phyloP scores from a whole-genome alignment of 305 asterid species.

The Fraxinus sp. region DNA sequence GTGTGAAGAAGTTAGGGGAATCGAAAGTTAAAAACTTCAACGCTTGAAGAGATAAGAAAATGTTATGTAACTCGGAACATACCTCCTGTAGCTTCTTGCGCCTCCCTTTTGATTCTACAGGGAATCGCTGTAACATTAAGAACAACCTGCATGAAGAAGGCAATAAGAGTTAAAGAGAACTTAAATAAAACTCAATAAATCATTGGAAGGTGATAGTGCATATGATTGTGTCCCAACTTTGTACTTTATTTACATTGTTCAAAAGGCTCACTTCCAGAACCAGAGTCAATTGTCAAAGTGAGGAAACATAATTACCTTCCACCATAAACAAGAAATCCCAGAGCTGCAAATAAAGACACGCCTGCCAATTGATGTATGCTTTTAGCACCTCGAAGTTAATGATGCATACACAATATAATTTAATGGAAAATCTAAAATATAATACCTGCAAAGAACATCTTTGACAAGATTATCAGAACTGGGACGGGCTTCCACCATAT shows the following conservation, averaged over 20 bases:
- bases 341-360: slow-evolving; percentile 83
- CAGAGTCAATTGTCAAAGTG: slow-evolving; percentile 7
- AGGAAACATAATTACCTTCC: slow-evolving; percentile 63
- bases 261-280: slow-evolving; percentile 4
- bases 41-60: slow-evolving; percentile 6
- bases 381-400: slow-evolving; percentile 28
- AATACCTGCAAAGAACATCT: slow-evolving; percentile 94
- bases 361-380: slow-evolving; percentile 47
- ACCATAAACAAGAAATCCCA: slow-evolving; percentile 93
- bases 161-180: slow-evolving; percentile 15
- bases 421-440: slow-evolving; percentile 12
- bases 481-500: slow-evolving; percentile 88
- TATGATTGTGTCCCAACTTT: background rate
- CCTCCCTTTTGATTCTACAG: slow-evolving; percentile 95
- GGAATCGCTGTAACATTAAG: slow-evolving; percentile 86
- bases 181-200: background rate
- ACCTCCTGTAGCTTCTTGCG: slow-evolving; percentile 98
- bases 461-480: slow-evolving; percentile 59
- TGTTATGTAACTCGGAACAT: slow-evolving; percentile 14
- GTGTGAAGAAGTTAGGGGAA: slow-evolving; percentile 19
- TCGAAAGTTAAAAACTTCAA: slow-evolving; percentile 11
- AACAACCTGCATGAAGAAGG: slow-evolving; percentile 59
- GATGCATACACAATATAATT: background rate
- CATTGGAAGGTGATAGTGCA: background rate
- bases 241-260: background rate